Evolutionary conservation across 306 rosid genomes (phyloP), one percentile per base, ranked within the genome.

Genomic region (Dalbergia oliveri): DNA sequence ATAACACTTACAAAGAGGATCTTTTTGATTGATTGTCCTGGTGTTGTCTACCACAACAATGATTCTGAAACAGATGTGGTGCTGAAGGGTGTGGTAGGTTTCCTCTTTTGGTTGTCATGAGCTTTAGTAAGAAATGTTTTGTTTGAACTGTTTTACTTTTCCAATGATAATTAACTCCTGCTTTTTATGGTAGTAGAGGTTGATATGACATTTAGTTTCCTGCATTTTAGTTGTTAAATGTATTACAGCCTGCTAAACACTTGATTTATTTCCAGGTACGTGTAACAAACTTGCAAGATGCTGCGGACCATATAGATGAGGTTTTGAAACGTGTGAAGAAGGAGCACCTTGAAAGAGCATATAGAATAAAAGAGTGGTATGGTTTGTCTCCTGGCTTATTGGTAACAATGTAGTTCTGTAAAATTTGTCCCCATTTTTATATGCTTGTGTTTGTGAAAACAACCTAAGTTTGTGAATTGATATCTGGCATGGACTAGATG

Each of bases 1-100:
- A 93, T 95, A 62, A 91, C 99, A 41, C 98, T 93, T 67, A 95
- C 98, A 21, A 93, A 95, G 93, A 93, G 94, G 87, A 95, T 93
- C 78, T 90, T 93, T 81, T 82, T 95, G 88, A 95, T 95, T 63
- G 99, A 95, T 73, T 93, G 98, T 80, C 98, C 99, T 1, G 98
- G 98, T 54, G 98, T 95, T 79, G 98, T 93, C 75, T 93, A 95
- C 82, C 94, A 95, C 43, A 93, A 87, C 78, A 82, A 81, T 0
- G 99, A 93, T 77, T 58, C 99, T 66, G 98, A 95, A 83, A 95
- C 99, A 4, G 96, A 95, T 83, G 82, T 95, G 57, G 96, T 95
- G 65, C 83, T 93, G 39, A 95, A 95, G 92, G 98, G 98, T 0
- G 97, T 95, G 96, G 98, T 95, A 91, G 50, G 98, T 70, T 76